Evolutionary conservation across 768 basidiomycete species (phyloP), one percentile per base, ranked within the genome.

Genomic region (Mycena crocata): DNA sequence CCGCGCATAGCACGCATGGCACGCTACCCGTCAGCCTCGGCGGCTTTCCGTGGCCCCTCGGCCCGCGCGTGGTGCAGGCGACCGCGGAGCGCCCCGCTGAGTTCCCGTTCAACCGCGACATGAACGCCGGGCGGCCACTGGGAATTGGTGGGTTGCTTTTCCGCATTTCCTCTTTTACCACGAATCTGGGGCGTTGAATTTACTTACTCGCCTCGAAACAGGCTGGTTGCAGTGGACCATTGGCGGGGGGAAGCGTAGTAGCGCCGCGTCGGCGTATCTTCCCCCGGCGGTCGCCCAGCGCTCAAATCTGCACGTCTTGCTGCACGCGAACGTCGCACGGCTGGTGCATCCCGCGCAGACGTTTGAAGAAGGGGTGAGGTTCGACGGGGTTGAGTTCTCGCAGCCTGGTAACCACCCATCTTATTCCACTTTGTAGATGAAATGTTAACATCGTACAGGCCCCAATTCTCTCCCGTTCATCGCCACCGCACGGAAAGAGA

Each of bases 1-100:
- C 69, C 1, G 62, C 80, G 30, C 83, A 84, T 64, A 75, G 81
- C 13, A 72, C 69, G 23, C 45, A 70, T 19, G 83, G 83, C 14
- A 71, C 72, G 10, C 71, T 71, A 39, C 60, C 64, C 0, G 77
- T 79, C 54, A 78, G 77, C 57, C 71, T 83, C 8, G 12, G 77
- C 79, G 13, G 34, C 13, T 76, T 66, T 57, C 71, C 77, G 13
- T 44, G 59, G 14, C 51, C 51, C 35, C 31, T 74, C 80, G 80
- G 83, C 57, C 46, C 54, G 3, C 71, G 72, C 7, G 72, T 78
- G 35, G 70, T 82, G 19, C 57, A 73, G 21, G 78, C 80, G 7
- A 75, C 79, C 1, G 10, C 67, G 1, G 70, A 80, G 39, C 21
- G 32, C 19, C 51, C 35, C 24, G 32, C 31, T 10, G 73, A 75